Conservation (phyloP, 306 rosid genomes). For the Dryas drummondii region DNA sequence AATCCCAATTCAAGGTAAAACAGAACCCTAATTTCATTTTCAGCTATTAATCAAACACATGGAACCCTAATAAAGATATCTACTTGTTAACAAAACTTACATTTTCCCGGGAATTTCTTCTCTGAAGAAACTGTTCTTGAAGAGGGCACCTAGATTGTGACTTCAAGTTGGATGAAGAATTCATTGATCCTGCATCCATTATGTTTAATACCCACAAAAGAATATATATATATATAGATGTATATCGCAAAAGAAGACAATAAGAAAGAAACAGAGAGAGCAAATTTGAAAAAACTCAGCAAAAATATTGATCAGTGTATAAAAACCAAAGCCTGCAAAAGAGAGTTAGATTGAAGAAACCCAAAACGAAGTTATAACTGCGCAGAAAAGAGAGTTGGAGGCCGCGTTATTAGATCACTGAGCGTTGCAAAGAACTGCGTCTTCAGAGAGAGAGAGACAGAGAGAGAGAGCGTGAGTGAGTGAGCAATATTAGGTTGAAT, state of each 20-base stretch:
- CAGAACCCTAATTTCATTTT: not conserved
- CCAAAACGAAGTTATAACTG: not conserved
- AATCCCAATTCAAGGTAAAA: not conserved
- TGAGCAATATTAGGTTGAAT: not conserved
- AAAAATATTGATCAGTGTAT: not conserved
- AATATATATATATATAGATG: not conserved
- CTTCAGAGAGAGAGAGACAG: conserved; percentile 4
- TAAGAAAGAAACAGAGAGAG: not conserved
- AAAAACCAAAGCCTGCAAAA: conserved; percentile 13
- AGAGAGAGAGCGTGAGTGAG: conserved; percentile 9
- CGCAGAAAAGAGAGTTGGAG: not conserved
- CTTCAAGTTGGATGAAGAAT: conserved; percentile 24
- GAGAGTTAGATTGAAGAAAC: not conserved
- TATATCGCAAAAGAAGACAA: not conserved
- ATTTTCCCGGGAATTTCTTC: conserved; percentile 35
- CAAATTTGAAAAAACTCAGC: not conserved
- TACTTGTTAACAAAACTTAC: conserved; percentile 4
- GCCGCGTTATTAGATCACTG: not conserved
- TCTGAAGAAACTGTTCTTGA: conserved; percentile 35
- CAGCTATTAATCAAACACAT: not conserved
- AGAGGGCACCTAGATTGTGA: conserved; percentile 32
- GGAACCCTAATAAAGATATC: not conserved
- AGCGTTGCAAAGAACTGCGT: not conserved
- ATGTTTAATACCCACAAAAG: conserved; percentile 15
- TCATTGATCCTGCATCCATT: conserved; percentile 50